Percentiles rank a stretch among this genome's conserved stretches.
phyloP scores from a whole-genome alignment of 495 filamentous ascomycete genomes.

The Cercophora newfieldiana region DNA sequence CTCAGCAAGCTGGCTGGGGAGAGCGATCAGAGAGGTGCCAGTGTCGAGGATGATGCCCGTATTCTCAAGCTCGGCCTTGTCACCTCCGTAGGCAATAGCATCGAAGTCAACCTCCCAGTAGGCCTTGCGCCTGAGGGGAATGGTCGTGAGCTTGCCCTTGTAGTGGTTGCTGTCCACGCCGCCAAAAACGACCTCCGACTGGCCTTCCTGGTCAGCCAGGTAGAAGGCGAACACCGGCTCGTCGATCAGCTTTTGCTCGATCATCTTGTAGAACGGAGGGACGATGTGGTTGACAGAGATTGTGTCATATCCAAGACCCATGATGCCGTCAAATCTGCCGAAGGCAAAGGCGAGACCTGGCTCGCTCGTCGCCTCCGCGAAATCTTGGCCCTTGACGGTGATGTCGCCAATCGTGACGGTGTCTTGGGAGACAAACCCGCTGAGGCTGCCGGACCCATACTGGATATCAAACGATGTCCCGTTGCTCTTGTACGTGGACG shows the following conservation, averaged over 20 bases:
- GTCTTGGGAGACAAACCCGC: slow-evolving; percentile 91
- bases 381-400: slow-evolving; percentile 81
- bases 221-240: slow-evolving; percentile 97
- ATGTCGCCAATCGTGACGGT: slow-evolving; percentile 84
- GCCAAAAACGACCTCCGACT: slow-evolving; percentile 89
- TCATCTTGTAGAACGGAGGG: slow-evolving; percentile 94
- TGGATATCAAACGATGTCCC: slow-evolving; percentile 89
- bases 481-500: slow-evolving; percentile 91
- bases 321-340: slow-evolving; percentile 95
- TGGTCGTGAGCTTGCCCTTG: slow-evolving; percentile 84
- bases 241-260: slow-evolving; percentile 85
- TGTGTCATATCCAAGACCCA: slow-evolving; percentile 90
- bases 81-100: slow-evolving; percentile 81
- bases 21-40: slow-evolving; percentile 95
- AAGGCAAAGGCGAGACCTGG: slow-evolving; percentile 98
- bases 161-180: slow-evolving; percentile 86
- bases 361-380: slow-evolving; percentile 92
- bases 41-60: slow-evolving; percentile 98
- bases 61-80: slow-evolving; percentile 81
- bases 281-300: slow-evolving; percentile 95
- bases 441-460: slow-evolving; percentile 94
- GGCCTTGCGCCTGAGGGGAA: slow-evolving; percentile 94
- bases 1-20: slow-evolving; percentile 89
- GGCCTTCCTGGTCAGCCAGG: slow-evolving; percentile 70
- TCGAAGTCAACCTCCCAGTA: slow-evolving; percentile 99